These are phyloP conservation scores for Venturiaceae sp. DNA, from an alignment of 2,329 filamentous ascomycete genomes.

Conservation along the genomic window DNA sequence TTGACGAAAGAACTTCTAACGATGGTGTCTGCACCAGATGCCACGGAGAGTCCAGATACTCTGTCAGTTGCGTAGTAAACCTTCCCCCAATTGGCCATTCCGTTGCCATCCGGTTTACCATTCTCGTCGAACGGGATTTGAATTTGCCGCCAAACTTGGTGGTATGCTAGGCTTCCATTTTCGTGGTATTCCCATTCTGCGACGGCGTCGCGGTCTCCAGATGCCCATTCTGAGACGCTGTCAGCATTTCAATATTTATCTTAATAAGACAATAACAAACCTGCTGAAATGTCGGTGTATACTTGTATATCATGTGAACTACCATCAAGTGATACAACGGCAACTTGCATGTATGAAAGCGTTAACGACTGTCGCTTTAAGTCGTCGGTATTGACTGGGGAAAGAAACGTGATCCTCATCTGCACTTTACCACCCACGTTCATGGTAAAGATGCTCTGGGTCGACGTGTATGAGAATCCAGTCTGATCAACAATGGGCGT, in stretches of 20 bases:
- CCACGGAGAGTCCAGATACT: slow-evolving; percentile 29
- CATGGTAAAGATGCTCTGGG: slow-evolving; percentile 60
- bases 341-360: slow-evolving; percentile 61
- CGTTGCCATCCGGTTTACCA: slow-evolving; percentile 22
- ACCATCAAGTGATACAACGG: slow-evolving; percentile 53
- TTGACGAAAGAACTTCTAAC: slow-evolving; percentile 37
- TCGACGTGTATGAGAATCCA: slow-evolving; percentile 61
- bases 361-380: slow-evolving; percentile 57
- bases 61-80: slow-evolving; percentile 44
- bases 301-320: slow-evolving; percentile 54
- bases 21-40: slow-evolving; percentile 34
- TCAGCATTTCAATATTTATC: neutral
- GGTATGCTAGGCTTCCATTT: slow-evolving; percentile 43
- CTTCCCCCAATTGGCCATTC: slow-evolving; percentile 39
- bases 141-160: slow-evolving; percentile 42
- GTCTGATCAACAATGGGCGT: slow-evolving; percentile 45
- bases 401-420: slow-evolving; percentile 61
- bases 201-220: slow-evolving; percentile 46
- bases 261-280: slow-evolving; percentile 29
- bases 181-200: slow-evolving; percentile 53
- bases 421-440: slow-evolving; percentile 50
- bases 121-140: slow-evolving; percentile 37
- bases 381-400: slow-evolving; percentile 58
- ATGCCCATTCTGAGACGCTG: slow-evolving; percentile 53
- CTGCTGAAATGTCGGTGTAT: slow-evolving; percentile 63